phyloP scores from a whole-genome alignment of 106 monocot species.

The Apostasia shenzhenica region DNA sequence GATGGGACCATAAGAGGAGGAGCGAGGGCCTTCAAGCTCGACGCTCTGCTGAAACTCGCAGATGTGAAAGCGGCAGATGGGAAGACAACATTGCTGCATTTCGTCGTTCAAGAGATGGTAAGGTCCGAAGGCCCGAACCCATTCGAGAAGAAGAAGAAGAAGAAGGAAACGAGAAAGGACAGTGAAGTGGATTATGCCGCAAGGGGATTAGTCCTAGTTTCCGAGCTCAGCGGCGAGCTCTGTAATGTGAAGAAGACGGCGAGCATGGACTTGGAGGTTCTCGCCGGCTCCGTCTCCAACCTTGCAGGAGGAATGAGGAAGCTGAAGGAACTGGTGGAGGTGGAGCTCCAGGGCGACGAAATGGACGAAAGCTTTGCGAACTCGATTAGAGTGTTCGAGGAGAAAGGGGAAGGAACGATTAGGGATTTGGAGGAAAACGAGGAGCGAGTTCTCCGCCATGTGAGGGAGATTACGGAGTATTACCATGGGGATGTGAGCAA shows the following conservation, averaged over 20 bases:
- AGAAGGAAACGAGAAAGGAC: slow-evolving; percentile 15
- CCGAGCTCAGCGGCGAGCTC: slow-evolving; percentile 64
- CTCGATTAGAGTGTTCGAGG: slow-evolving; percentile 35
- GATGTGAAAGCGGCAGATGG: slow-evolving; percentile 92
- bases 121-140: slow-evolving; percentile 33
- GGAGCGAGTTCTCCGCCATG: slow-evolving; percentile 38
- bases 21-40: slow-evolving; percentile 91
- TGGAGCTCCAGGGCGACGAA: slow-evolving; percentile 16
- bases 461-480: slow-evolving; percentile 73
- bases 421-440: slow-evolving; percentile 41
- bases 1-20: slow-evolving; percentile 86
- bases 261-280: slow-evolving; percentile 59
- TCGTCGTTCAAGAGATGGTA: slow-evolving; percentile 86
- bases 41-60: slow-evolving; percentile 79
- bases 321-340: slow-evolving; percentile 33
- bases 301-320: slow-evolving; percentile 47
- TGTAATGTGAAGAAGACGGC: slow-evolving; percentile 78
- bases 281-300: slow-evolving; percentile 51
- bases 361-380: slow-evolving; percentile 23
- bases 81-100: slow-evolving; percentile 88
- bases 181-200: slow-evolving; percentile 27
- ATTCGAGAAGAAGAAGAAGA: slow-evolving; percentile 6
- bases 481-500: slow-evolving; percentile 70
- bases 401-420: slow-evolving; percentile 32
- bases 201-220: slow-evolving; percentile 52